Evolutionary conservation across 495 filamentous ascomycete species (phyloP).

Genomic region (Tuber indicum): DNA sequence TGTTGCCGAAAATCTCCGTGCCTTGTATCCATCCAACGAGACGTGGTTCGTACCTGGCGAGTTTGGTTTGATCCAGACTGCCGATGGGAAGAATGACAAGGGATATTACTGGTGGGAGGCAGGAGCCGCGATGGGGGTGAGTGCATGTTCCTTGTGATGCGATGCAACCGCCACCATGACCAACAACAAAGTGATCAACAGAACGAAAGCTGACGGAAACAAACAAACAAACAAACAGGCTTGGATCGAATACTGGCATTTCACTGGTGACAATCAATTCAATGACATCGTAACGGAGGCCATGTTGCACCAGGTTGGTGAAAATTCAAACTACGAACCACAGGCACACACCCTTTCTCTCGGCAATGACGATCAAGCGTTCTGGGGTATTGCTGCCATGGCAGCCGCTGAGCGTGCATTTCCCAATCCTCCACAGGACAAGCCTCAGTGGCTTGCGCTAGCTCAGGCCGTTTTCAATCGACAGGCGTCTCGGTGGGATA

Average conservation of each 20-base stretch:
- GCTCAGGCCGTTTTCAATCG: conserved; percentile 75
- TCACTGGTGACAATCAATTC: conserved; percentile 64
- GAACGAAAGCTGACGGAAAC: not conserved
- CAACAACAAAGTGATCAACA: not conserved
- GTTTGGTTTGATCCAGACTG: conserved; percentile 33
- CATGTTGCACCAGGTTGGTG: conserved; percentile 64
- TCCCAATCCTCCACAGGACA: conserved; percentile 53
- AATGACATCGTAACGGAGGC: conserved; percentile 57
- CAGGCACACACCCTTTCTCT: conserved; percentile 67
- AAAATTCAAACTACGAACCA: conserved; percentile 60
- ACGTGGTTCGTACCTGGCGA: conserved; percentile 38
- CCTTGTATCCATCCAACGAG: conserved; percentile 32
- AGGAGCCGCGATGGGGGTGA: conserved; percentile 41
- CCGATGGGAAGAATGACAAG: conserved; percentile 35
- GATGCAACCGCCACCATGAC: not conserved
- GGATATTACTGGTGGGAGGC: conserved; percentile 44
- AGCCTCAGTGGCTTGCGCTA: conserved; percentile 64
- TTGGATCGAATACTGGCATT: conserved; percentile 68
- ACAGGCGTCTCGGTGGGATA: conserved; percentile 65
- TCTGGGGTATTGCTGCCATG: conserved; percentile 71
- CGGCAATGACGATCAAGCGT: conserved; percentile 82
- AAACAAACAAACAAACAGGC: conserved; percentile 18
- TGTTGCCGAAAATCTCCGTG: conserved; percentile 35
- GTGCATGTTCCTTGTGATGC: conserved; percentile 13
- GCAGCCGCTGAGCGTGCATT: conserved; percentile 68